These are phyloP conservation scores for Elaeis guineensis DNA, from an alignment of 176 grass and related monocot genomes.

Conservation along the genomic window DNA sequence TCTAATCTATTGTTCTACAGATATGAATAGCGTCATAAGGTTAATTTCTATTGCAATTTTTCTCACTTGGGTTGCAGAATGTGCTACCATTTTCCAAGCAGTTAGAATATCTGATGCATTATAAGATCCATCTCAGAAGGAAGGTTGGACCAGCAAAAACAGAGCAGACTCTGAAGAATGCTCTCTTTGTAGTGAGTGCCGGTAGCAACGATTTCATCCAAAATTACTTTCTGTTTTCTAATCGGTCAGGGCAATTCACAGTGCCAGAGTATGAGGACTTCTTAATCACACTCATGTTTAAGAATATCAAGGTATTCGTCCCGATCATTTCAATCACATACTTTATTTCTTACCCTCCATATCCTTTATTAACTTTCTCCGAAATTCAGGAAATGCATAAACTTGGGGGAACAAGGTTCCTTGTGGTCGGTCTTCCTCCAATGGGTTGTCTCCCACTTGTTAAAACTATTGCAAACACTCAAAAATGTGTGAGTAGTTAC, in stretches of 20 bases:
- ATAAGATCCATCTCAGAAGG: slow-evolving; percentile 33
- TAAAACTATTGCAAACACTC: slow-evolving; percentile 35
- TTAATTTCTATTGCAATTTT: no score
- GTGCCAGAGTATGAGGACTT: slow-evolving; percentile 29
- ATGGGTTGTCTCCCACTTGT: slow-evolving; percentile 49
- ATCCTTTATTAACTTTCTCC: not conserved
- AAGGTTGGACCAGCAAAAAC: slow-evolving; percentile 33
- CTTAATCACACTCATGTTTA: slow-evolving; percentile 29
- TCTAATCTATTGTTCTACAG: no score
- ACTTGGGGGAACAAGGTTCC: slow-evolving; percentile 48
- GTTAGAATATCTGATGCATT: slow-evolving; percentile 40
- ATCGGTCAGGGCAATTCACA: slow-evolving; percentile 23
- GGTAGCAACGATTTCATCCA: slow-evolving; percentile 47
- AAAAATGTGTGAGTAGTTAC: slow-evolving; percentile 35
- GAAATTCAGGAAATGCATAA: slow-evolving; percentile 38
- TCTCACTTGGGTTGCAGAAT: slow-evolving; percentile 21
- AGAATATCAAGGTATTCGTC: slow-evolving; percentile 37
- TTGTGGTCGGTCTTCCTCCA: slow-evolving; percentile 41
- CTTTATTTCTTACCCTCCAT: not conserved
- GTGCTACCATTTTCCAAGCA: slow-evolving; percentile 45
- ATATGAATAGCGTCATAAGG: no score
- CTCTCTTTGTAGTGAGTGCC: slow-evolving; percentile 43
- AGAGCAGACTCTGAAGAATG: slow-evolving; percentile 31
- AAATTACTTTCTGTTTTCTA: slow-evolving; percentile 18
- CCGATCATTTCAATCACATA: no score